Evolutionary conservation across 495 filamentous ascomycete genomes (phyloP).

Genomic region (Aspergillus indologenus): DNA sequence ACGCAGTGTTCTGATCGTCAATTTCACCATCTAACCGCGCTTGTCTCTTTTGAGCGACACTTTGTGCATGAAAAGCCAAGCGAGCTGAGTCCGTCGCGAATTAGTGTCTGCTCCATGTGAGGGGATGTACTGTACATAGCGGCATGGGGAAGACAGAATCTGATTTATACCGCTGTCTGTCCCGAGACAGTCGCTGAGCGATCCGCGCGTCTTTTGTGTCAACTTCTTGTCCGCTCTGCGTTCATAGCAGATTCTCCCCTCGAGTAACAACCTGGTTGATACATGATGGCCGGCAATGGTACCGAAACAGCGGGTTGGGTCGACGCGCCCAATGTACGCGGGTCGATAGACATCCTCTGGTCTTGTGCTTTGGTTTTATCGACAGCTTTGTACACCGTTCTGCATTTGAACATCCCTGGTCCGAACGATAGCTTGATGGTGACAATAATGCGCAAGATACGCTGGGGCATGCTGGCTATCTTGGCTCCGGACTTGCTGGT

Average conservation of each 20-base stretch:
- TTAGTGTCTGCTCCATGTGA: background rate
- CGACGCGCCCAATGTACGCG: conserved; percentile 2
- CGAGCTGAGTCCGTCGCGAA: background rate
- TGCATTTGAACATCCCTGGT: conserved; percentile 4
- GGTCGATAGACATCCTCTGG: conserved; percentile 13
- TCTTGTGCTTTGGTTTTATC: conserved; percentile 6
- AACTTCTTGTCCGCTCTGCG: background rate
- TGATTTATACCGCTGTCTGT: background rate
- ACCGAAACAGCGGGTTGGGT: background rate
- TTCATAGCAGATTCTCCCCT: background rate
- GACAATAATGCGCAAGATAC: background rate
- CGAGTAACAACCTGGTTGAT: background rate
- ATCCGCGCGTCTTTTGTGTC: background rate
- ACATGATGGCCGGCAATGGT: background rate
- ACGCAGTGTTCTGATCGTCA: background rate
- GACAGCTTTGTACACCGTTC: conserved; percentile 10
- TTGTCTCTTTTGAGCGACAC: background rate
- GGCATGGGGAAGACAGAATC: background rate
- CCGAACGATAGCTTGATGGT: background rate
- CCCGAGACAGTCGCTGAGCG: background rate
- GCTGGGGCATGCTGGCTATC: background rate
- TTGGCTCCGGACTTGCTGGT: conserved; percentile 5
- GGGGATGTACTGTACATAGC: background rate
- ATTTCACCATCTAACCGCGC: background rate
- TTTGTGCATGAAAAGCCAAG: background rate